Conservation (phyloP, 257 asterid genomes). For the Przewalskia tangutica region DNA sequence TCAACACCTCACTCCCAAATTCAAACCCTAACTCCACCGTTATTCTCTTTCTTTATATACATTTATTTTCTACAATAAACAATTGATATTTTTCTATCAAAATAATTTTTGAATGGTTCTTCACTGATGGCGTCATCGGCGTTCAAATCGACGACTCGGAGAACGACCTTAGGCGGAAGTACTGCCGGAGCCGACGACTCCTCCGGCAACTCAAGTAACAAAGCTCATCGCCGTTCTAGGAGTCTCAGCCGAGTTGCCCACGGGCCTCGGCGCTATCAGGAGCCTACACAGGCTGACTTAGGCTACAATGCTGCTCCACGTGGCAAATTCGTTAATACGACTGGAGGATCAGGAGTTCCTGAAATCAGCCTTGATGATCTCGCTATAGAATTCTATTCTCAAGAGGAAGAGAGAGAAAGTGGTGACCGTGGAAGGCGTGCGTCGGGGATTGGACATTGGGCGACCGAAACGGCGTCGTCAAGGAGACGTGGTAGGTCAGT, state of each 20-base stretch:
- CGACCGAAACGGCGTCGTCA: slow-evolving; percentile 71
- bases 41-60: background rate
- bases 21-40: background rate
- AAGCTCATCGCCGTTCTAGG: slow-evolving; percentile 33
- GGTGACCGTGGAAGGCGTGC: slow-evolving; percentile 30
- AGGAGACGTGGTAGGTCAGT: slow-evolving; percentile 72
- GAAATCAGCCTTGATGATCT: slow-evolving; percentile 88
- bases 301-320: slow-evolving; percentile 29
- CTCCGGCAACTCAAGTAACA: slow-evolving; percentile 15
- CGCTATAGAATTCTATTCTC: slow-evolving; percentile 57
- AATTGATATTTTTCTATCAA: background rate
- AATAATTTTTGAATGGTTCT: background rate
- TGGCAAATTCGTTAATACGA: slow-evolving; percentile 73
- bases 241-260: slow-evolving; percentile 37
- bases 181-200: slow-evolving; percentile 15
- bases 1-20: background rate
- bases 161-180: slow-evolving; percentile 37
- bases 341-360: slow-evolving; percentile 58
- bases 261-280: slow-evolving; percentile 23
- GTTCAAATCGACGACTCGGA: slow-evolving; percentile 55
- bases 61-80: background rate
- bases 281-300: slow-evolving; percentile 15
- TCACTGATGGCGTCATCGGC: slow-evolving; percentile 77
- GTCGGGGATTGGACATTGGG: slow-evolving; percentile 67
- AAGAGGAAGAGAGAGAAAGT: slow-evolving; percentile 23